Evolutionary conservation across 805 yeast species (phyloP).

Genomic region (Cyberlindnera mrakii): DNA sequence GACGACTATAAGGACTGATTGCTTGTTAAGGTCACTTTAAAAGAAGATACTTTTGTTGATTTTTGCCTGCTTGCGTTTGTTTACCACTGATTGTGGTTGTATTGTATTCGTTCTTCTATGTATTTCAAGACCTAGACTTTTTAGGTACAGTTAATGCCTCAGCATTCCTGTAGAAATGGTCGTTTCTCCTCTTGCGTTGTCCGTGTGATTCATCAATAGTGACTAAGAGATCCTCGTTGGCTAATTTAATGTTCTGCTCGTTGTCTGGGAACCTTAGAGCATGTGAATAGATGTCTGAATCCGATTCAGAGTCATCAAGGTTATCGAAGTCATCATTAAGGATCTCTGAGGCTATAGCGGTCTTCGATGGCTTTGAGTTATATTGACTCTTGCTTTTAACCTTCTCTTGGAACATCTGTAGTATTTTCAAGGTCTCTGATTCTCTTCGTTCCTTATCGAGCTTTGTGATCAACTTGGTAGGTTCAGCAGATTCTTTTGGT

Average conservation of each 20-base stretch:
- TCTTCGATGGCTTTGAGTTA: no score
- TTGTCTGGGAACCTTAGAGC: conserved; percentile 14
- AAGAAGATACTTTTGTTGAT: no score
- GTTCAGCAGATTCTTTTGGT: background rate
- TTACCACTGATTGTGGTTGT: no score
- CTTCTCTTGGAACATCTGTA: conserved; percentile 24
- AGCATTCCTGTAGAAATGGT: conserved; percentile 8
- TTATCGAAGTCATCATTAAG: conserved; percentile 20
- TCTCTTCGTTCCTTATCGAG: conserved; percentile 18
- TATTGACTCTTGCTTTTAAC: conserved; percentile 4
- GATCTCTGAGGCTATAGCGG: background rate
- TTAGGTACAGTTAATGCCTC: conserved; percentile 3
- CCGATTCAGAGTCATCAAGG: conserved; percentile 19
- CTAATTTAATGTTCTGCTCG: conserved; percentile 7
- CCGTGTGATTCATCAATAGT: conserved; percentile 11
- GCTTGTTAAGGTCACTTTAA: no score
- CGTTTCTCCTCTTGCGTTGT: conserved; percentile 6
- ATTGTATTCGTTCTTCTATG: no score
- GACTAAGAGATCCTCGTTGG: conserved; percentile 15
- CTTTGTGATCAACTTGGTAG: background rate
- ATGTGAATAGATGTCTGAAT: conserved; percentile 15
- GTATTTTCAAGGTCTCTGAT: conserved; percentile 21
- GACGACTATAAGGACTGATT: conserved; percentile 2
- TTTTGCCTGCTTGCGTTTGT: no score
- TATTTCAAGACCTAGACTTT: conserved; percentile 3